These are phyloP conservation scores for Moricandia moricandioides DNA, from an alignment of 345 rosid species.

Conservation along the genomic window DNA sequence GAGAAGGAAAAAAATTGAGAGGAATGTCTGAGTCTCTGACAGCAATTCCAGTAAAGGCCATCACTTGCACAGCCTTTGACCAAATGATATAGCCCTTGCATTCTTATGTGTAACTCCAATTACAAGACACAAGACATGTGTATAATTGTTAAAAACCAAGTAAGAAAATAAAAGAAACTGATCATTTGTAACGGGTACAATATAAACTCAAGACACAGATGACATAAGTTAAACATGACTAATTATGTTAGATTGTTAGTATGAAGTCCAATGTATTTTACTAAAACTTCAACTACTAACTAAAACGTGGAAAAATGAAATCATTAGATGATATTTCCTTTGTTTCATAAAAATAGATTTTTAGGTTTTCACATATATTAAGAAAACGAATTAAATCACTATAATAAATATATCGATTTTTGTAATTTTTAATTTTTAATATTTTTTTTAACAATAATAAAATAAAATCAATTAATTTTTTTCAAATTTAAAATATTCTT, in stretches of 20 bases:
- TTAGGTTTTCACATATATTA: no score
- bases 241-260: neutral
- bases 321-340: neutral
- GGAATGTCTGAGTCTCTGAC: constrained; percentile 32
- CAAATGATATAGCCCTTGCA: constrained; percentile 27
- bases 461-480: no score
- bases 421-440: no score
- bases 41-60: constrained; percentile 16
- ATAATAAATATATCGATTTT: no score
- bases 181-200: neutral
- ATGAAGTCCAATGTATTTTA: neutral
- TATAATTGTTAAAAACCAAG: neutral
- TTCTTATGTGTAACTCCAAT: constrained; percentile 13
- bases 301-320: neutral
- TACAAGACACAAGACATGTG: constrained; percentile 16
- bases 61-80: constrained; percentile 34
- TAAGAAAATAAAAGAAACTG: neutral
- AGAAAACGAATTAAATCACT: no score
- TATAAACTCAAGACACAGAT: neutral
- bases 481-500: no score
- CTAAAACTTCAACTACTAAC: neutral
- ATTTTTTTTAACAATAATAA: no score
- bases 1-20: neutral
- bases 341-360: no score
- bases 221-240: neutral